phyloP scores from a whole-genome alignment of 1,284 basidiomycete species.

The Rhodotorula mucilaginosa region DNA sequence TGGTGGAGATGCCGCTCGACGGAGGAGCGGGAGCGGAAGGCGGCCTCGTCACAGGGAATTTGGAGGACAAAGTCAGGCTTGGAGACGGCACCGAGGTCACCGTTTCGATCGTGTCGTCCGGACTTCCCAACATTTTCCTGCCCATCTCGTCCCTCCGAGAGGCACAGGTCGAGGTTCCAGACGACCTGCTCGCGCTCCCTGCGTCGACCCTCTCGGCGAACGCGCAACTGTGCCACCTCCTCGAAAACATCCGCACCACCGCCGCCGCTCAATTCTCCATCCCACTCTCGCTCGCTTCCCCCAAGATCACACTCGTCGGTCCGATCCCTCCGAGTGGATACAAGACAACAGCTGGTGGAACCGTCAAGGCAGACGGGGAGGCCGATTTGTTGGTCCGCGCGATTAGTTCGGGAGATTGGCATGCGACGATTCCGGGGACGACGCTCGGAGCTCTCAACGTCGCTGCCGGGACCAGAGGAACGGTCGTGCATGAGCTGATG shows the following conservation, averaged over 20 bases:
- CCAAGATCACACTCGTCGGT: constrained; percentile 34
- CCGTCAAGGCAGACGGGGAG: neutral
- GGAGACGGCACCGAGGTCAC: constrained; percentile 20
- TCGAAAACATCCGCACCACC: constrained; percentile 23
- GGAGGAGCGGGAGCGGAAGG: neutral
- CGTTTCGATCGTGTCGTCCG: constrained; percentile 31
- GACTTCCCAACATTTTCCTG: constrained; percentile 37
- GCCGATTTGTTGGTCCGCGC: constrained; percentile 36
- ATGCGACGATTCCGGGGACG: constrained; percentile 38
- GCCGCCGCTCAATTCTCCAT: constrained; percentile 19
- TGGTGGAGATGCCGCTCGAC: constrained; percentile 36
- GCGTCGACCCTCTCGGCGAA: constrained; percentile 5
- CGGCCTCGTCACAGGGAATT: constrained; percentile 25
- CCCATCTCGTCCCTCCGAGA: constrained; percentile 21
- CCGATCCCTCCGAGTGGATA: constrained; percentile 13
- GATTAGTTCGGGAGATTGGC: constrained; percentile 32
- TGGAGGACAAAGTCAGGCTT: constrained; percentile 18
- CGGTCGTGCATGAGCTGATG: constrained; percentile 16
- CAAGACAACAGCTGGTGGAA: neutral
- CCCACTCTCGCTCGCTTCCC: constrained; percentile 31
- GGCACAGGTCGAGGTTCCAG: neutral
- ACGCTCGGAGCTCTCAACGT: constrained; percentile 36
- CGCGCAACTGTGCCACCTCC: constrained; percentile 10
- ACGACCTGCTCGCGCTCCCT: constrained; percentile 23
- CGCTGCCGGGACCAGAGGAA: constrained; percentile 18